Conservation (phyloP, 2,329 filamentous ascomycete genomes). For the Aulographum hederae region DNA sequence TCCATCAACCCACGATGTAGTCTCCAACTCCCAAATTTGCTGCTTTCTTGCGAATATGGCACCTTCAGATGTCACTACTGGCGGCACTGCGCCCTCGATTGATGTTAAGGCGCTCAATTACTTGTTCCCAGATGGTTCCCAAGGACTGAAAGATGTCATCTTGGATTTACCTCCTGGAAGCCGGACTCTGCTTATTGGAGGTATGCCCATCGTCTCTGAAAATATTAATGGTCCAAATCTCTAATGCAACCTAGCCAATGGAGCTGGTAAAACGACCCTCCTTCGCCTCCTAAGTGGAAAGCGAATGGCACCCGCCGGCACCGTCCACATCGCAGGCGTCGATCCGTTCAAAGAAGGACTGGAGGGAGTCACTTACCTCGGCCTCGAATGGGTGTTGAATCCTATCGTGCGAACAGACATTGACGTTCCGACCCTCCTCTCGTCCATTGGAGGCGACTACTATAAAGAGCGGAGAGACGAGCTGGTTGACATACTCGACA, state of each 20-base stretch:
- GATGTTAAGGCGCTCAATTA: constrained; percentile 64
- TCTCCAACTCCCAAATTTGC: too few species aligned
- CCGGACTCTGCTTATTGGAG: constrained; percentile 81
- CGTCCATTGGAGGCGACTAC: constrained; percentile 68
- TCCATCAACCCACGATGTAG: too few species aligned
- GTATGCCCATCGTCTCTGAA: constrained; percentile 23
- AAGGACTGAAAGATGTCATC: constrained; percentile 56
- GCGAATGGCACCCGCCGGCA: constrained; percentile 62
- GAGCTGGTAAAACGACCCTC: constrained; percentile 91
- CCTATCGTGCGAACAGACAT: constrained; percentile 92
- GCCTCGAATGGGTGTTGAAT: constrained; percentile 95
- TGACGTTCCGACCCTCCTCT: constrained; percentile 68
- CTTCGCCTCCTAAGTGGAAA: constrained; percentile 89
- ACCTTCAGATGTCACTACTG: too few species aligned
- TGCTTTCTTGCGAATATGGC: too few species aligned
- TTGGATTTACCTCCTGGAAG: constrained; percentile 66
- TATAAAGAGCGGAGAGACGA: constrained; percentile 73
- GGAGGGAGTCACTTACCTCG: constrained; percentile 91
- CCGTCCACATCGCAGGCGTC: constrained; percentile 60
- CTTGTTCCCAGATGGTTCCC: constrained; percentile 68
- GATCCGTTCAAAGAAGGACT: constrained; percentile 85
- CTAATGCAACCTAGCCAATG: constrained; percentile 50
- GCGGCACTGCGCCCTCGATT: constrained; percentile 45
- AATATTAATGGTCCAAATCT: too few species aligned
- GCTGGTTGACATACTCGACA: constrained; percentile 72